phyloP scores from a whole-genome alignment of 208 protist species.

The Leishmania amazonensis region DNA sequence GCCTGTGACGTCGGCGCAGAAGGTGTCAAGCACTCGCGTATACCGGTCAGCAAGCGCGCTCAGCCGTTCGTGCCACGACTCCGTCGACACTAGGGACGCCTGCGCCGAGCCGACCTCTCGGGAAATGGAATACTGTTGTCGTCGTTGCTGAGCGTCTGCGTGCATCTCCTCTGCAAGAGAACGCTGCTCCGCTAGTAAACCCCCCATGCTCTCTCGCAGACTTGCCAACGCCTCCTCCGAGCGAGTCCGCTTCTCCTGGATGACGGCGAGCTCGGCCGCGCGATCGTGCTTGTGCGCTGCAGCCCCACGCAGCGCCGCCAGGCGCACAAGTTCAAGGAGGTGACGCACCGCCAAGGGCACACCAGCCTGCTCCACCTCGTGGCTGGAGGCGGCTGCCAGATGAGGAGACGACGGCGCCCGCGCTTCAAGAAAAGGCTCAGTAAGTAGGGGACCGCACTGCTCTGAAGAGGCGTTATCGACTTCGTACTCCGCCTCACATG shows the following conservation, averaged over 20 bases:
- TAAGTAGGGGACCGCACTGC: background rate
- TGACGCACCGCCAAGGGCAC: conserved; percentile 9
- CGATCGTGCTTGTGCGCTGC: conserved; percentile 2
- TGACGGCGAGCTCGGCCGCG: conserved; percentile 5
- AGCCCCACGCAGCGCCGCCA: conserved; percentile 11
- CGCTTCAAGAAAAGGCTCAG: background rate
- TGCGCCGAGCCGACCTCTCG: background rate
- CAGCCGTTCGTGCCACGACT: conserved; percentile 18
- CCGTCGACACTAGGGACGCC: background rate
- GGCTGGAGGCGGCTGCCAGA: background rate
- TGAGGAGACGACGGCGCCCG: background rate
- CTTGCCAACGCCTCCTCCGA: conserved; percentile 22
- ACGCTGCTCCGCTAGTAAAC: conserved; percentile 27
- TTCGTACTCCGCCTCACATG: background rate
- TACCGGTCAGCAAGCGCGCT: conserved; percentile 31
- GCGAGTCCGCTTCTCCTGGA: conserved; percentile 13
- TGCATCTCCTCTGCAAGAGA: conserved; percentile 25
- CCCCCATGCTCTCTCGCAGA: conserved; percentile 31
- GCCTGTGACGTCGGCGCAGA: conserved; percentile 29
- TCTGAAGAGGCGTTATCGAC: background rate
- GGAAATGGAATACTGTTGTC: background rate
- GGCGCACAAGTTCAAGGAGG: conserved; percentile 30
- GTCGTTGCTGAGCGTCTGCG: background rate
- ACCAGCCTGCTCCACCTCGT: background rate
- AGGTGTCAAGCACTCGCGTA: conserved; percentile 32